Evolutionary conservation across 352 stramenopile species (phyloP).

Genomic region (Globisporangium splendens): DNA sequence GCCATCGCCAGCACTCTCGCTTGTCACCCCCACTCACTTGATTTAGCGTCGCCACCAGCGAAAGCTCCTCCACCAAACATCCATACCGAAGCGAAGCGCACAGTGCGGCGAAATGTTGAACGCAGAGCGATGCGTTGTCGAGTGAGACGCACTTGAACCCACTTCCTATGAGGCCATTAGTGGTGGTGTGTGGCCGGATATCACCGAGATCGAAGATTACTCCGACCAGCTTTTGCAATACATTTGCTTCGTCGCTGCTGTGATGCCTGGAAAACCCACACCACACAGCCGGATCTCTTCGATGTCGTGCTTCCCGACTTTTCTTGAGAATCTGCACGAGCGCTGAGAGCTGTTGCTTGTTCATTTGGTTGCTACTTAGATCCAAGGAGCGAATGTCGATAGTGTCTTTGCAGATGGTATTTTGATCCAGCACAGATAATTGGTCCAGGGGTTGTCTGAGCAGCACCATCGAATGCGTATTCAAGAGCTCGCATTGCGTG

Average conservation of each 20-base stretch:
- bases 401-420: not conserved
- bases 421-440: not conserved
- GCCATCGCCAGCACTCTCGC: conserved; percentile 15
- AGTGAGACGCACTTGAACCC: not conserved
- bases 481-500: conserved; percentile 1
- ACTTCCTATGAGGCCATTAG: not conserved
- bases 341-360: not conserved
- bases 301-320: not conserved
- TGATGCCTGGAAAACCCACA: not conserved
- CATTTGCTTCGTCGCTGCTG: not conserved
- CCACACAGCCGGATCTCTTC: conserved; percentile 8
- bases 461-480: conserved; percentile 2
- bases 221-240: not conserved
- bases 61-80: conserved; percentile 2
- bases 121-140: not conserved
- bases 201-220: not conserved
- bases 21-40: not conserved
- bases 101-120: conserved; percentile 2
- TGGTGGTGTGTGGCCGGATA: too few species aligned
- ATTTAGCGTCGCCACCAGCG: not conserved
- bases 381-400: conserved; percentile 2
- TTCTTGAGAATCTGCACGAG: conserved; percentile 7
- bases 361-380: conserved; percentile 11
- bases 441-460: conserved; percentile 4
- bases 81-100: conserved; percentile 6